Base-by-base conservation (phyloP, 148 eudicot genomes). In the Fagopyrum tataricum region DNA sequence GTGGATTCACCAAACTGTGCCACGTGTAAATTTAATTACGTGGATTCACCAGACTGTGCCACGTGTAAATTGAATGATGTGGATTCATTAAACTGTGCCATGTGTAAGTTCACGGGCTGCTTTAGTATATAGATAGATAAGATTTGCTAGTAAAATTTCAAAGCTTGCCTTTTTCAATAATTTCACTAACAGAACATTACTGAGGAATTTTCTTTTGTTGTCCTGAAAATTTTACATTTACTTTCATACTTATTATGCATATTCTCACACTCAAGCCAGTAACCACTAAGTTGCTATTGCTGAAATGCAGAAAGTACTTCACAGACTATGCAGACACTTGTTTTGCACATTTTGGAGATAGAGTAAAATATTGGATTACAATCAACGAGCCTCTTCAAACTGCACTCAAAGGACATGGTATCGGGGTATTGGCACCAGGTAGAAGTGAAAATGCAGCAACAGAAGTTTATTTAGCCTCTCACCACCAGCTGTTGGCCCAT, bases 311-410 rank as follows among this genome's bases (percentile, higher is more conserved):
- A 78, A 87, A 91, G 79, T 85, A 91, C 79, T 91, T 91, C 47
- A 77, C 90, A 44, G 80, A 87, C 23, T 91, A 87, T 83, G 97
- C 97, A 76, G 97, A 91, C 77, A 82, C 97, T 78, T 91, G 97
- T 83, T 91, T 89, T 81, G 84, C 78, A 18, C 81, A 79, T 61
- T 89, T 91, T 77, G 97, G 97, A 52, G 93, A 91, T 83, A 84
- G 93, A 82, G 93, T 91, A 47, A 89, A 86, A 83, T 76, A 86
- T 74, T 91, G 97, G 93, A 91, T 89, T 55, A 91, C 97, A 48
- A 56, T 91, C 53, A 91, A 91, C 48, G 97, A 89, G 82, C 97
- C 97, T 78, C 91, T 89, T 80, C 97, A 91, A 78, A 86, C 89
- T 58, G 82, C 87, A 44, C 76, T 91, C 21, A 87, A 87, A 56